Base-by-base conservation (phyloP, 2,329 filamentous ascomycete species). In the Talaromyces sp. region DNA sequence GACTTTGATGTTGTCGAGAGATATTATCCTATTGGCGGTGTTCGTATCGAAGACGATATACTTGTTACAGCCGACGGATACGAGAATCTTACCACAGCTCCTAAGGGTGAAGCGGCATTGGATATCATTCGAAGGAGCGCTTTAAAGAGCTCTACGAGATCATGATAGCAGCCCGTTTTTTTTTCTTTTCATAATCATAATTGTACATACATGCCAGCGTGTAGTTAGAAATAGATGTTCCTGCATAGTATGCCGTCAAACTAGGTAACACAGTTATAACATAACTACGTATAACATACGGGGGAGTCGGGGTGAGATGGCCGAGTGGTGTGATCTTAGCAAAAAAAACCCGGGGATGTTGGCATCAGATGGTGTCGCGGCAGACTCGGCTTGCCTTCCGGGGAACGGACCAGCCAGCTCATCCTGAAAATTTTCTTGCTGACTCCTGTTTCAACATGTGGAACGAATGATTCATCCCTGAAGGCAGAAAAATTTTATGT, bases 51-150 rank as follows among this genome's bases (percentile, higher is more conserved):
- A 59, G 75, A 77, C 67, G 88, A 92, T 67, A 81, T 92, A 31
- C 75, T 91, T 25, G 85, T 92, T 61, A 91, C 88, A 0, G 78
- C 82, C 52, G 78, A 78, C 21, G 88, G 89, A 5, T 84, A 82
- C 61, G 83, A 89, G 67, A 92, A 92, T 69, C 69, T 92, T 63
- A 92, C 89, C 0, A 84, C 83, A 11, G 86, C 85, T 3, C 80
- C 84, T 5, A 91, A 91, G 71, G 85, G 88, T 57, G 79, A 86
- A 2, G 80, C 77, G 53, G 75, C 75, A 68, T 63, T 77, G 48
- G 68, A 72, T 50, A 70, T 75, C 46, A 75, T 77, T 61, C 69
- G 70, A 39, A 53, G 61, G 28, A 57, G 58, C 54, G 48, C 28
- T 46, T 6, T 28, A n/a, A 46, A 55, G 22, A 28, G 11, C 22